Conservation (phyloP, 2,329 filamentous ascomycete genomes). For the Aspergillus novofumigatus region DNA sequence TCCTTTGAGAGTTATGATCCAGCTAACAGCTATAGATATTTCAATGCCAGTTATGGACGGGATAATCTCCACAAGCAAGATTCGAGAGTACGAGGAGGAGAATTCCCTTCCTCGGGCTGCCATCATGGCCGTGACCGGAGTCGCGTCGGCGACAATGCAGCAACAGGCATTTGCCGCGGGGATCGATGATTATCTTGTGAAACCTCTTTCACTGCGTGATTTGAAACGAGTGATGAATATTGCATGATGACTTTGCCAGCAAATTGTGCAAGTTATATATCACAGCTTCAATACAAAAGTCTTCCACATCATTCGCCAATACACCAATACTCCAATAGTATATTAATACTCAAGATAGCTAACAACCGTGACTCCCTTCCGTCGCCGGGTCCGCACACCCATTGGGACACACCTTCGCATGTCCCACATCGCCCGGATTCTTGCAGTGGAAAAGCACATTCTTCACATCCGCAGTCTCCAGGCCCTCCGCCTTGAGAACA, state of each 20-base stretch:
- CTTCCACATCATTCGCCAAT: background rate
- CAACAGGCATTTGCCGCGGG: slow-evolving; percentile 28
- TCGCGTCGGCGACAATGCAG: slow-evolving; percentile 29
- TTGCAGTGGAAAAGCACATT: slow-evolving; percentile 33
- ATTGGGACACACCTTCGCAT: slow-evolving; percentile 27
- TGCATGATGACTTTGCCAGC: slow-evolving; percentile 9
- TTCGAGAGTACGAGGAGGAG: slow-evolving; percentile 33
- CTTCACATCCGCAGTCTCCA: slow-evolving; percentile 23
- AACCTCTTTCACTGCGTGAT: slow-evolving; percentile 28
- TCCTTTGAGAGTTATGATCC: background rate
- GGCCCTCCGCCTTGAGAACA: slow-evolving; percentile 24
- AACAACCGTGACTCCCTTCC: slow-evolving; percentile 28
- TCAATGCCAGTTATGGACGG: slow-evolving; percentile 45
- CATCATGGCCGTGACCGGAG: slow-evolving; percentile 31
- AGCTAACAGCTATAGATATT: slow-evolving; percentile 32
- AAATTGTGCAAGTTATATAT: background rate
- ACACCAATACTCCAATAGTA: background rate
- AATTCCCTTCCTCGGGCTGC: slow-evolving; percentile 17
- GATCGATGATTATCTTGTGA: slow-evolving; percentile 29
- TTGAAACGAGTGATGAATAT: slow-evolving; percentile 28
- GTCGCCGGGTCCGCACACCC: slow-evolving; percentile 23
- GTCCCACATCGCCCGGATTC: slow-evolving; percentile 30
- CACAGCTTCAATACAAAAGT: background rate
- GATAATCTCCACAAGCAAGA: slow-evolving; percentile 39
- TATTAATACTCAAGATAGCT: background rate